Evolutionary conservation across 192 early-diverging fungal species (phyloP), one percentile per base, ranked within the genome.

Genomic region (Rhizophagus clarus): DNA sequence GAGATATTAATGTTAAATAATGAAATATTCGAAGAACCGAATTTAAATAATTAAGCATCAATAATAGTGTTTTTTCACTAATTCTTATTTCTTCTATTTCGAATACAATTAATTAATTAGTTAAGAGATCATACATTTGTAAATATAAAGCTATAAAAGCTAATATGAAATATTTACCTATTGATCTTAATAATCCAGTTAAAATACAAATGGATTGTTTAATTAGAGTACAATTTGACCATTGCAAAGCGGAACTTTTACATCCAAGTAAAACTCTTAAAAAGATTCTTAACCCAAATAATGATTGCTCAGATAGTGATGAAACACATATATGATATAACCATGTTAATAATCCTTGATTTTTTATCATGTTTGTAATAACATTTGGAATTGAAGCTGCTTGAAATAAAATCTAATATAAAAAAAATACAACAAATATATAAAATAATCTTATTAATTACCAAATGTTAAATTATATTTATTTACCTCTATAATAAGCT

Each of bases 291-390:
- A 77, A 66, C 40, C 81, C 83, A 61, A 84, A 81, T 14, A 86
- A 62, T 68, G 80, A 79, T 45, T 77, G 81, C 62, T 84, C 81
- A 56, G 83, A 83, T 14, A 83, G 74, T 31, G 51, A 51, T 74
- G 68, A 56, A 37, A 71, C 12, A 61, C 63, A 79, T 56, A 86
- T 72, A 32, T 80, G 82, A 12, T 89, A 85, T 4, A 93, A 29
- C 86, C 89, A 94, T 3, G 85, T 82, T 14, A 92, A 69, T 17
- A 94, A 82, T 12, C 91, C 91, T 31, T 83, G 85, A 66, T 91
- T 88, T n/a, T 83, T 90, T 70, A 93, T 82, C 75, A 91, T 60
- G 69, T 91, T 88, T 4, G 87, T 84, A 3, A 92, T 74, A 3
- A 88, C 87, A 42, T 86, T 83, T 9, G 93, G 87, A 8, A 91